Evolutionary conservation across 1,284 basidiomycete genomes (phyloP).

Genomic region (Fomitopsis pinicola): DNA sequence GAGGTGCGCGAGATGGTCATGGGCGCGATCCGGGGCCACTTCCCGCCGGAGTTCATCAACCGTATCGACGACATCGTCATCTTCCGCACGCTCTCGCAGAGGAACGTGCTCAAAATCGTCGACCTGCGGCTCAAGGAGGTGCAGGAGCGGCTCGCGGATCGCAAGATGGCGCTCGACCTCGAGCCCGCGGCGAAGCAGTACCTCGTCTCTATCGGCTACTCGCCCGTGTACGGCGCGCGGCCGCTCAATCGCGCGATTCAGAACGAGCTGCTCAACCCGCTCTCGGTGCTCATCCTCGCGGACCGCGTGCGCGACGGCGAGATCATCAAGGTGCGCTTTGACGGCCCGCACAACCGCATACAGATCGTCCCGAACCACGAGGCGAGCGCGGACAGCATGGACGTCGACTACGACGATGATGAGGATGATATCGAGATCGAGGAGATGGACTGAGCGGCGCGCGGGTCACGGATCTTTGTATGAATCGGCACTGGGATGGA

Average conservation of each 20-base stretch:
- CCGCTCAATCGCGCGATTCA: slow-evolving; percentile 93
- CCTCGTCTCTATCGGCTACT: slow-evolving; percentile 84
- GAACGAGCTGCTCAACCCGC: slow-evolving; percentile 88
- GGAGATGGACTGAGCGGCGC: slow-evolving; percentile 64
- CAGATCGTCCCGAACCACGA: slow-evolving; percentile 86
- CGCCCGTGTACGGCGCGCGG: slow-evolving; percentile 82
- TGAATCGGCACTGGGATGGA: not conserved
- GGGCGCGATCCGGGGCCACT: slow-evolving; percentile 75
- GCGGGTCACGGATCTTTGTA: not conserved
- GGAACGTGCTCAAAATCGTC: slow-evolving; percentile 80
- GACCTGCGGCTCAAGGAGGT: slow-evolving; percentile 72
- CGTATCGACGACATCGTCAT: slow-evolving; percentile 88
- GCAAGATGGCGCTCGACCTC: slow-evolving; percentile 78
- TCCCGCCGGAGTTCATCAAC: slow-evolving; percentile 93
- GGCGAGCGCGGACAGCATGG: slow-evolving; percentile 53
- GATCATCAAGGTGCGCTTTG: slow-evolving; percentile 72
- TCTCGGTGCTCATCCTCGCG: slow-evolving; percentile 85
- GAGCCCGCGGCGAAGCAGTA: slow-evolving; percentile 80
- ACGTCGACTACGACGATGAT: slow-evolving; percentile 48
- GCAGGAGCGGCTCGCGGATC: slow-evolving; percentile 65
- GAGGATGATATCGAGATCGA: slow-evolving; percentile 64
- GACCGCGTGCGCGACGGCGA: slow-evolving; percentile 85
- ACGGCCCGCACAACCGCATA: slow-evolving; percentile 81
- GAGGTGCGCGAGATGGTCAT: slow-evolving; percentile 70
- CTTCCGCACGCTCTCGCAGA: slow-evolving; percentile 80